Conservation (phyloP, 768 basidiomycete species). For the Lactarius quietus region DNA sequence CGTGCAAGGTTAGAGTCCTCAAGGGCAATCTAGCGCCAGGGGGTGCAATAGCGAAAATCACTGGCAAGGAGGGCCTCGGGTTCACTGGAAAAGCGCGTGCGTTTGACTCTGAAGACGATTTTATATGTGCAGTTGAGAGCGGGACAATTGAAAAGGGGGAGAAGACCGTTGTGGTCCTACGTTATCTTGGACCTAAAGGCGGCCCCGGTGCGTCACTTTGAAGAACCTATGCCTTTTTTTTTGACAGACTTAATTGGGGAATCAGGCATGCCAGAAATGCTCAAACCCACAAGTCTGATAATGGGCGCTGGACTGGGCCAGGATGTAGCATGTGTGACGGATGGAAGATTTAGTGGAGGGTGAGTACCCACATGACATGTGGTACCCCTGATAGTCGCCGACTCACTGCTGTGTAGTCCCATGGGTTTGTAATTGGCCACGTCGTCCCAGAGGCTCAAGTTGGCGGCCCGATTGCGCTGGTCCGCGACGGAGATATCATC, state of each 20-base stretch:
- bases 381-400: conserved; percentile 17
- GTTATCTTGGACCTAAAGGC: conserved; percentile 96
- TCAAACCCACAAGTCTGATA: conserved; percentile 95
- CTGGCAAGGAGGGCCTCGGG: conserved; percentile 87
- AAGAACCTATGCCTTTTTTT: background rate
- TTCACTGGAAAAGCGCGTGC: conserved; percentile 91
- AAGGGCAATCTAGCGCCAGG: conserved; percentile 91
- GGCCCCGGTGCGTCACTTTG: conserved; percentile 69
- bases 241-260: conserved; percentile 16
- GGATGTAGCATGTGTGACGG: conserved; percentile 95
- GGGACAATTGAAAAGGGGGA: conserved; percentile 90
- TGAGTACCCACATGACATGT: conserved; percentile 40
- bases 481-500: conserved; percentile 83
- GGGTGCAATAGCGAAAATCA: conserved; percentile 95
- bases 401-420: conserved; percentile 56
- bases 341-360: conserved; percentile 98
- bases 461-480: conserved; percentile 89
- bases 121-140: conserved; percentile 82
- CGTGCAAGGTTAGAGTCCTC: conserved; percentile 58
- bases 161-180: conserved; percentile 92
- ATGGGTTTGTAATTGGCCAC: conserved; percentile 96
- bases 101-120: conserved; percentile 88
- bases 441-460: conserved; percentile 95
- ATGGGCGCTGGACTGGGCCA: conserved; percentile 97
- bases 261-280: conserved; percentile 98